Evolutionary conservation across 306 rosid species (phyloP), one percentile per base, ranked within the genome.

Genomic region (Coriaria nepalensis): DNA sequence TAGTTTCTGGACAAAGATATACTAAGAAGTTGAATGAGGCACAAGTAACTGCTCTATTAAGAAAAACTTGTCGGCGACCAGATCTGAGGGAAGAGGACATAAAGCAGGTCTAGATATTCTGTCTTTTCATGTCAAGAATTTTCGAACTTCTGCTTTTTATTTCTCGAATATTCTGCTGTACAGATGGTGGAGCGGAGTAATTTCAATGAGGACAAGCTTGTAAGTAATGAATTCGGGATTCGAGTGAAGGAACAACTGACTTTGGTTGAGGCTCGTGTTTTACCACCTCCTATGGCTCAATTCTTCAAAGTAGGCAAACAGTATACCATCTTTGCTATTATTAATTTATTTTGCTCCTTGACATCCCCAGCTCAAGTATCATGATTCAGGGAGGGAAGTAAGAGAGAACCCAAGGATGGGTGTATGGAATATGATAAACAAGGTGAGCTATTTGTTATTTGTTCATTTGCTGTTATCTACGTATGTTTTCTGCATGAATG

Each of bases 351-450:
- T 3, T 20, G 29, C 29, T 20, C 29, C 29, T 20, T 11, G 20
- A 32, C 29, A 20, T 20, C 29, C 29, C 29, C 56, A 83, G 98
- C 87, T 90, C 4, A 70, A 56, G 10, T 90, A 85, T 56, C 72
- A 78, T 70, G 71, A 51, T 0, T 51, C 60, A 1, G 80, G 97
- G 29, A 20, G 3, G 37, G 81, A 74, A 29, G 5, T 62, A 14
- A 53, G 2, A 5, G 87, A 72, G 43, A 64, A 68, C 15, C 98
- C 98, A 0, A 9, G 5, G 8, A 73, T 78, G 82, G 98, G 95
- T 6, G 78, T 71, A 4, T 90, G 98, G 95, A 90, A 90, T 13
- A 90, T 85, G 95, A 90, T 81, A 0, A 46, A 73, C 6, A 85
- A 85, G 92, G 98, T 85, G 55, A 60, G 29, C 3, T 20, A 9